Evolutionary conservation across 805 yeast species (phyloP), one percentile per base, ranked within the genome.

Genomic region (Vanderwaltozyma tropicalis): DNA sequence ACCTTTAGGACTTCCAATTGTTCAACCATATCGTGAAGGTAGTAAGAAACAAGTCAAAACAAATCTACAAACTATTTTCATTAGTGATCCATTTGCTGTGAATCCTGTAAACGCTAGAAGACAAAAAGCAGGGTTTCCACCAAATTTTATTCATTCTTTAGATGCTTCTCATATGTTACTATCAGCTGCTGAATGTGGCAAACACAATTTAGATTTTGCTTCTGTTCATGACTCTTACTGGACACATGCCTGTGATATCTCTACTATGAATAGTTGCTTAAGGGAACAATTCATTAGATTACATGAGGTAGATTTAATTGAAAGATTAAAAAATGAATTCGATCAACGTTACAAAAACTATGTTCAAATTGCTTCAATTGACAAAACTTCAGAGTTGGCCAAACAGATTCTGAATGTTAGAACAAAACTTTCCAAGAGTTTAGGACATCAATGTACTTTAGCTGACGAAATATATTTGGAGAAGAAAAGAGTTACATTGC

Each of bases 181-280:
- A 67, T 81, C 95, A 8, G 94, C 96, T 0, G 67, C 75, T 35
- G 76, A 76, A 18, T 86, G 96, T 59, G 76, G 80, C 4, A 69
- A 77, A 30, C 55, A 56, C 1, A 76, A 74, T 0, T 61, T 92
- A 35, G 67, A 76, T 11, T 89, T 92, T 68, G 96, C 97, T 0
- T 78, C 97, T 0, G 98, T 89, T 18, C 98, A 89, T 61, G 98
- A 89, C 58, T 89, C 97, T 0, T 89, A 84, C 59, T 89, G 98
- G 98, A 87, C 97, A 0, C 97, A 92, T 57, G 96, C 98, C 1
- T 65, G 75, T 35, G 89, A 84, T 56, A 77, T 89, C 30, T 79
- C 78, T 42, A 55, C 53, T 3, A 79, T 89, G 92, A 85, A 78
- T 59, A 52, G 49, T 12, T 64, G 72, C 32, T 64, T 92, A 45